phyloP scores from a whole-genome alignment of 2,329 filamentous ascomycete species.

The Xylaria hypoxylon region DNA sequence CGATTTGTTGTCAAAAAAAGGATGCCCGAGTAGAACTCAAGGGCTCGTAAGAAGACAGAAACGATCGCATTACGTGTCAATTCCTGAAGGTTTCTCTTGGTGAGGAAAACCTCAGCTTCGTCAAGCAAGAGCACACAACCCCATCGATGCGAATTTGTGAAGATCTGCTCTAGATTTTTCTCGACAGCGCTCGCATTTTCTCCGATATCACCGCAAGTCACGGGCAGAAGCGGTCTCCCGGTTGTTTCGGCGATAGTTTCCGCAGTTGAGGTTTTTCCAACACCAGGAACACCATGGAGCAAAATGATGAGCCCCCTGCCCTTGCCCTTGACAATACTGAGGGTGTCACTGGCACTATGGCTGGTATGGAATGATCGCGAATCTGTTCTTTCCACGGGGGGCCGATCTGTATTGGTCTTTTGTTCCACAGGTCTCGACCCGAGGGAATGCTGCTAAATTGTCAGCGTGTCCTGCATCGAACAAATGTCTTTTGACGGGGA shows the following conservation, averaged over 20 bases:
- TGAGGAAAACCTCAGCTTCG: conserved; percentile 40
- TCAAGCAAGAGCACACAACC: conserved; percentile 38
- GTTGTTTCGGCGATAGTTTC: conserved; percentile 36
- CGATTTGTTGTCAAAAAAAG: conserved; percentile 58
- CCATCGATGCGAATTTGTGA: conserved; percentile 36
- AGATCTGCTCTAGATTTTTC: conserved; percentile 40
- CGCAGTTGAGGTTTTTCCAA: conserved; percentile 40
- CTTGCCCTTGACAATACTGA: conserved; percentile 9
- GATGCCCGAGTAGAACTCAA: conserved; percentile 54
- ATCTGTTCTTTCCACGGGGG: conserved; percentile 5
- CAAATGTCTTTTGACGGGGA: not conserved
- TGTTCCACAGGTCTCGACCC: conserved; percentile 30
- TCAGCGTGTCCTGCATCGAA: not conserved
- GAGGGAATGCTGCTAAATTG: conserved; percentile 15
- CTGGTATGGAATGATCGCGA: conserved; percentile 9
- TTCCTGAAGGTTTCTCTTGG: conserved; percentile 23
- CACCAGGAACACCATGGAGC: conserved; percentile 40
- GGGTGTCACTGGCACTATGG: conserved; percentile 48
- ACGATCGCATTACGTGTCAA: conserved; percentile 49
- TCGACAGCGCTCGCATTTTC: conserved; percentile 51
- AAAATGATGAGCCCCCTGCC: conserved; percentile 48
- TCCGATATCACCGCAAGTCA: conserved; percentile 51
- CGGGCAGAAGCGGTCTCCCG: conserved; percentile 53
- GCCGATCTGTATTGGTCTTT: conserved; percentile 21
- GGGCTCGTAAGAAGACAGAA: conserved; percentile 42